Conservation (phyloP, 768 basidiomycete species). For the Termitomyces sp. region DNA sequence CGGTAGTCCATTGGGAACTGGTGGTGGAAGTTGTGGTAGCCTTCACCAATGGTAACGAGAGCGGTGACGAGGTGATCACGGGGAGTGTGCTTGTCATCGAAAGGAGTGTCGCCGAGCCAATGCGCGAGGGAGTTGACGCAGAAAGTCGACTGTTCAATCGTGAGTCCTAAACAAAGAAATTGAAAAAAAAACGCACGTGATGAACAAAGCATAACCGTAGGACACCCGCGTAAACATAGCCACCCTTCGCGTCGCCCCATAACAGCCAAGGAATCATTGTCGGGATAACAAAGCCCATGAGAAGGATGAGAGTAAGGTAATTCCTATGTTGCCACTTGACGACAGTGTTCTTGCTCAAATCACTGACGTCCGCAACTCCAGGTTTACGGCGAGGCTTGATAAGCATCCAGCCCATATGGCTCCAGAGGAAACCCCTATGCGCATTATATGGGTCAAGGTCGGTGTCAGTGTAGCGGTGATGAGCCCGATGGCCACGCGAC, state of each 20-base stretch:
- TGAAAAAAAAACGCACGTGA: constrained; percentile 53
- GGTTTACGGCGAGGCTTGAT: constrained; percentile 87
- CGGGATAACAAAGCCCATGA: constrained; percentile 72
- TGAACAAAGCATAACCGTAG: constrained; percentile 82
- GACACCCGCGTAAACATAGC: constrained; percentile 82
- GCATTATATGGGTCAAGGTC: constrained; percentile 96
- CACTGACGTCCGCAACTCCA: constrained; percentile 87
- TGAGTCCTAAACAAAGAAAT: constrained; percentile 7
- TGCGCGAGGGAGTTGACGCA: constrained; percentile 97
- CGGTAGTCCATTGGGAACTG: constrained; percentile 97
- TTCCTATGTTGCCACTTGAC: constrained; percentile 86
- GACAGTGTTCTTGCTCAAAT: constrained; percentile 75
- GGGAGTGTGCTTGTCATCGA: constrained; percentile 94
- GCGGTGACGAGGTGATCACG: constrained; percentile 89
- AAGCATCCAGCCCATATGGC: constrained; percentile 93
- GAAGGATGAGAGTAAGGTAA: constrained; percentile 67
- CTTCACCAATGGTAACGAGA: constrained; percentile 89
- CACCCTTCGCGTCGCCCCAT: constrained; percentile 87
- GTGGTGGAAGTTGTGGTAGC: constrained; percentile 99
- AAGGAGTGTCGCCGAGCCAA: constrained; percentile 91
- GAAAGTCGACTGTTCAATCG: constrained; percentile 74
- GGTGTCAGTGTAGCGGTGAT: constrained; percentile 96
- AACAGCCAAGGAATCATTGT: constrained; percentile 72
- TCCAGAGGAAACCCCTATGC: constrained; percentile 82
- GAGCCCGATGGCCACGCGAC: constrained; percentile 96